phyloP scores from a whole-genome alignment of 352 stramenopile genomes.

The Phytophthora capsici region DNA sequence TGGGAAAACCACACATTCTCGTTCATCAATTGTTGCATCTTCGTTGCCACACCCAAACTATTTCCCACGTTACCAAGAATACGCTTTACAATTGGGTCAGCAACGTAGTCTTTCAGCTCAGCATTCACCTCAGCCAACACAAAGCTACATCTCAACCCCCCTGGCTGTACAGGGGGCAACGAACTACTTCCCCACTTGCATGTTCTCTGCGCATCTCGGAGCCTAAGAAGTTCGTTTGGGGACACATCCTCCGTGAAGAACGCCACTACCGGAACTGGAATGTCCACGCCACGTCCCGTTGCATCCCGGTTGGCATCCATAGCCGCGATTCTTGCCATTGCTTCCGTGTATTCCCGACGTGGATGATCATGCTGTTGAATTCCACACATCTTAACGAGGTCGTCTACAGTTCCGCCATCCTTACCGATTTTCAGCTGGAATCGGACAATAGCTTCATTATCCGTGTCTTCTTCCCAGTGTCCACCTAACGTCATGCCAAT shows the following conservation, averaged over 20 bases:
- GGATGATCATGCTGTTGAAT: neutral
- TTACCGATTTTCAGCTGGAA: too few relatives aligned
- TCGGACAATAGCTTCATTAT: too few relatives aligned
- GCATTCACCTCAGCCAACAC: neutral
- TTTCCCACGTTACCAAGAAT: too few relatives aligned
- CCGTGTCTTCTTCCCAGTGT: too few relatives aligned
- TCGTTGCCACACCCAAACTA: neutral
- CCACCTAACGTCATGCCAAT: too few relatives aligned
- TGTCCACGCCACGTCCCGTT: neutral
- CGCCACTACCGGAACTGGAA: neutral
- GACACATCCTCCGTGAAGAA: neutral
- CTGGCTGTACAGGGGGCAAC: neutral
- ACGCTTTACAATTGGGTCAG: too few relatives aligned
- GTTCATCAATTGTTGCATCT: neutral
- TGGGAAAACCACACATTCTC: neutral
- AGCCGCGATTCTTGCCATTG: neutral
- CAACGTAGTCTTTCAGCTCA: too few relatives aligned
- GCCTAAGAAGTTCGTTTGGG: neutral
- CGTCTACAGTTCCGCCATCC: neutral
- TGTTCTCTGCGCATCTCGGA: too few relatives aligned
- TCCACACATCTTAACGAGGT: neutral
- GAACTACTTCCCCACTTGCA: too few relatives aligned
- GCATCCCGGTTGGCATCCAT: neutral
- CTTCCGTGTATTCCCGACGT: neutral
- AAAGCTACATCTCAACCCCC: neutral